Percentiles rank a stretch among this genome's conserved stretches.
Evolutionary conservation across 306 rosid genomes (phyloP).

Genomic region (Senna tora): DNA sequence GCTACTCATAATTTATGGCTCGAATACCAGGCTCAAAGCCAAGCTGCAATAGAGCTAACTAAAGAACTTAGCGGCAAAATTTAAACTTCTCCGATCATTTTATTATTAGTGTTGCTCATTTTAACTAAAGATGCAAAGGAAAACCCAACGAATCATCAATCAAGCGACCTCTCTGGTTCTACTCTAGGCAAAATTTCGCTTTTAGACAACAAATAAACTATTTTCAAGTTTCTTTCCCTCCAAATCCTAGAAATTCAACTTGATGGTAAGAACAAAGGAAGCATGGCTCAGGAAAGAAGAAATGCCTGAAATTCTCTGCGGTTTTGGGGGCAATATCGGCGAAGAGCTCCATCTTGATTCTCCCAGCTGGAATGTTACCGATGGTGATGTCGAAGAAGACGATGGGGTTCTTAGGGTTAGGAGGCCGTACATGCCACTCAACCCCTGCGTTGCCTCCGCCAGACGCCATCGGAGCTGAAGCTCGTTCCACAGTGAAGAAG

Average conservation of each 20-base stretch:
- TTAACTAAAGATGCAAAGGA: not conserved
- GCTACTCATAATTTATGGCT: not conserved
- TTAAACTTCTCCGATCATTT: not conserved
- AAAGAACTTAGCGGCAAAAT: not conserved
- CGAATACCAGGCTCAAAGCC: constrained; percentile 12
- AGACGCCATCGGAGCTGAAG: constrained; percentile 53
- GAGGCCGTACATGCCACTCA: constrained; percentile 98
- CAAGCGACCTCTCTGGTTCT: not conserved
- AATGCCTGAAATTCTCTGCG: constrained; percentile 86
- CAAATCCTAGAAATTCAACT: not conserved
- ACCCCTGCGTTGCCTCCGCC: constrained; percentile 56
- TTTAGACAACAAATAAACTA: not conserved
- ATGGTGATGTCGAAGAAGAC: constrained; percentile 97
- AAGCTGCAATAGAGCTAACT: not conserved
- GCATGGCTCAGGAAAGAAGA: not conserved
- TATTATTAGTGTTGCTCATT: not conserved
- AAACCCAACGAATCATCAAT: not conserved
- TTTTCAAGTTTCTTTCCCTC: not conserved
- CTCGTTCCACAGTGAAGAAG: not conserved
- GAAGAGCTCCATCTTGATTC: constrained; percentile 99
- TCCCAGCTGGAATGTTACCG: constrained; percentile 95
- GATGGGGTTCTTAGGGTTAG: constrained; percentile 95
- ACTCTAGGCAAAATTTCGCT: constrained; percentile 1
- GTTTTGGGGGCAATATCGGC: constrained; percentile 92
- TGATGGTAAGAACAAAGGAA: not conserved